A percentile compares a stretch with the other conserved stretches of the same genome.
These are phyloP conservation scores for Arthrobotrys pseudoclavata DNA, from an alignment of 2,329 filamentous ascomycete genomes.

Conservation along the genomic window DNA sequence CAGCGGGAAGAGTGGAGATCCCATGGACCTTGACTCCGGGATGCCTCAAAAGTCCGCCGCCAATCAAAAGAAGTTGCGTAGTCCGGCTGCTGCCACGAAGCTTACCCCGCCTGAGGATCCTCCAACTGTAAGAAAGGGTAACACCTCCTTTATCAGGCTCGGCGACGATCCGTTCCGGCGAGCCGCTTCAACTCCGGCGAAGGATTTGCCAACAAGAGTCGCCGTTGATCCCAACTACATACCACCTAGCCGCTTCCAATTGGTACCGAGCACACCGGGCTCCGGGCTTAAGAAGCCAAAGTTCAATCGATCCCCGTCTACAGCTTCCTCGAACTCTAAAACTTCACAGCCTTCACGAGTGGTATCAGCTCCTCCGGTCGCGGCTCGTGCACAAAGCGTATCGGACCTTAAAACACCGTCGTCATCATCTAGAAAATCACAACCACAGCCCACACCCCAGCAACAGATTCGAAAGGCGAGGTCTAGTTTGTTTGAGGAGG, in stretches of 20 bases:
- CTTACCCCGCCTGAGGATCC: constrained; percentile 51
- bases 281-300: constrained; percentile 56
- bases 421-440: constrained; percentile 38
- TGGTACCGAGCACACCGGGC: constrained; percentile 51
- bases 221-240: constrained; percentile 57
- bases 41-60: constrained; percentile 20
- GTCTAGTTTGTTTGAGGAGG: constrained; percentile 57
- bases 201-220: constrained; percentile 53
- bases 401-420: constrained; percentile 39
- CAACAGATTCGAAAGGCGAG: constrained; percentile 56
- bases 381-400: constrained; percentile 39
- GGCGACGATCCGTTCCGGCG: constrained; percentile 53
- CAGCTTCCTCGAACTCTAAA: constrained; percentile 46
- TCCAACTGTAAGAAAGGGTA: constrained; percentile 34
- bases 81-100: constrained; percentile 32
- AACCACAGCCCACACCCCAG: constrained; percentile 40
- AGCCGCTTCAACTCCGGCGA: constrained; percentile 52
- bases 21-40: constrained; percentile 58
- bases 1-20: constrained; percentile 42
- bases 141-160: constrained; percentile 55
- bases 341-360: constrained; percentile 42
- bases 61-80: constrained; percentile 32
- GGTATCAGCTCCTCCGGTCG: constrained; percentile 48
- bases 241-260: constrained; percentile 53
- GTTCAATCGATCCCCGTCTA: constrained; percentile 50